Conservation (phyloP, 176 grass and related monocot species). For the Oryza punctata region DNA sequence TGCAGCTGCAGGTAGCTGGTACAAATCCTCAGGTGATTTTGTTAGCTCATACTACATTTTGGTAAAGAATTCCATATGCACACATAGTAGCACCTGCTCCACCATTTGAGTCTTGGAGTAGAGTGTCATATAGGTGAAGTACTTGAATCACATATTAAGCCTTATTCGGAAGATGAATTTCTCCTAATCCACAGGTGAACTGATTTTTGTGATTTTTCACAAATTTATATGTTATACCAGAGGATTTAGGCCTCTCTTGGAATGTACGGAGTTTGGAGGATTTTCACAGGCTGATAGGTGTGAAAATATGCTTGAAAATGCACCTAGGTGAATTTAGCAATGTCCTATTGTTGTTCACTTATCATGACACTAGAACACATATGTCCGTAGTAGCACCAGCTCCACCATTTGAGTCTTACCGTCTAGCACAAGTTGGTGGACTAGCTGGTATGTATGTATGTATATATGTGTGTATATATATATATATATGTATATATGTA, state of each 20-base stretch:
- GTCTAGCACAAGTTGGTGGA: too few relatives aligned
- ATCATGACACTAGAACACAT: not conserved
- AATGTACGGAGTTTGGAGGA: not conserved
- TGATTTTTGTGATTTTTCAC: not conserved
- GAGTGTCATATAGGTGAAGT: not conserved
- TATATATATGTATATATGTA: too few relatives aligned
- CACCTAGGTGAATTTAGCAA: not conserved
- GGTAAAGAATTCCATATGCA: not conserved
- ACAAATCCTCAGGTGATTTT: not conserved
- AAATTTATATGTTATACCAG: not conserved
- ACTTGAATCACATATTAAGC: not conserved
- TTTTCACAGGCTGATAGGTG: not conserved
- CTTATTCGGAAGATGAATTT: not conserved
- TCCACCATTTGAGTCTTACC: not conserved
- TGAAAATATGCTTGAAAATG: not conserved
- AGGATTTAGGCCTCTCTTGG: not conserved
- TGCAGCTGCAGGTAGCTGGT: not conserved
- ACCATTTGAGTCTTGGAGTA: not conserved
- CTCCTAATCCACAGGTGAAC: not conserved
- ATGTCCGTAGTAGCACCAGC: not conserved
- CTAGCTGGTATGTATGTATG: too few relatives aligned
- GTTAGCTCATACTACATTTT: not conserved
- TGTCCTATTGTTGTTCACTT: not conserved
- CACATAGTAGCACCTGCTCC: not conserved
- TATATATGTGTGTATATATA: too few relatives aligned